A percentile compares a stretch with the other conserved stretches of the same genome.
phyloP scores from a whole-genome alignment of 2,329 filamentous ascomycete genomes.

The Microsporum audouinii region DNA sequence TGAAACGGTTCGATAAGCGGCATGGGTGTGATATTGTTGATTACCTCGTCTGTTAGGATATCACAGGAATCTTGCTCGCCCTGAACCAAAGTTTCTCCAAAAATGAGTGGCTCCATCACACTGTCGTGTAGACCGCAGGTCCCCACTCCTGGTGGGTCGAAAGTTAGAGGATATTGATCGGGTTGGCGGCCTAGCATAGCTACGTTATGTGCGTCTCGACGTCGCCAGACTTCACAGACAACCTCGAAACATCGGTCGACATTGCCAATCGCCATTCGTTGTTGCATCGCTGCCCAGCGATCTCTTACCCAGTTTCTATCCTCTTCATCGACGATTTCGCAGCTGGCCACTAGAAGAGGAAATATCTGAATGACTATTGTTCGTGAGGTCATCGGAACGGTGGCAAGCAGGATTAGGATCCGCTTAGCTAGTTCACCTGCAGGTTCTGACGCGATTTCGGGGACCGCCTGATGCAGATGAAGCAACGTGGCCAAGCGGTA shows the following conservation, averaged over 20 bases:
- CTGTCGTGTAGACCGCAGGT: neutral
- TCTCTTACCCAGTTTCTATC: constrained; percentile 53
- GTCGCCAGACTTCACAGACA: constrained; percentile 54
- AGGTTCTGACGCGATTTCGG: constrained; percentile 51
- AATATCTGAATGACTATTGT: constrained; percentile 59
- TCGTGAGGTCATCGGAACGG: constrained; percentile 50
- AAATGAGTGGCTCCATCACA: neutral
- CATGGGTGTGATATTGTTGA: neutral
- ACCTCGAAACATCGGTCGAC: constrained; percentile 55
- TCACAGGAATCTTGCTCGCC: neutral
- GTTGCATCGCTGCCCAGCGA: constrained; percentile 51
- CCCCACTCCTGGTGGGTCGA: constrained; percentile 14
- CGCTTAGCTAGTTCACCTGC: constrained; percentile 50
- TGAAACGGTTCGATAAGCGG: neutral
- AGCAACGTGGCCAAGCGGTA: constrained; percentile 57
- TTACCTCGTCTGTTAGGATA: neutral
- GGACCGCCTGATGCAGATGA: constrained; percentile 57
- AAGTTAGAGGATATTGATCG: constrained; percentile 13
- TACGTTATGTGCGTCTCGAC: constrained; percentile 45
- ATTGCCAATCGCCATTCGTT: constrained; percentile 55
- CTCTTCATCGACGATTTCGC: constrained; percentile 48
- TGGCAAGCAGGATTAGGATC: constrained; percentile 50
- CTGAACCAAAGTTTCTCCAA: neutral
- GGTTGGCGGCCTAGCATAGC: constrained; percentile 28
- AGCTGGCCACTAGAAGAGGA: constrained; percentile 56